Evolutionary conservation across 192 early-diverging fungal genomes (phyloP).

Genomic region (Linderina pennispora): DNA sequence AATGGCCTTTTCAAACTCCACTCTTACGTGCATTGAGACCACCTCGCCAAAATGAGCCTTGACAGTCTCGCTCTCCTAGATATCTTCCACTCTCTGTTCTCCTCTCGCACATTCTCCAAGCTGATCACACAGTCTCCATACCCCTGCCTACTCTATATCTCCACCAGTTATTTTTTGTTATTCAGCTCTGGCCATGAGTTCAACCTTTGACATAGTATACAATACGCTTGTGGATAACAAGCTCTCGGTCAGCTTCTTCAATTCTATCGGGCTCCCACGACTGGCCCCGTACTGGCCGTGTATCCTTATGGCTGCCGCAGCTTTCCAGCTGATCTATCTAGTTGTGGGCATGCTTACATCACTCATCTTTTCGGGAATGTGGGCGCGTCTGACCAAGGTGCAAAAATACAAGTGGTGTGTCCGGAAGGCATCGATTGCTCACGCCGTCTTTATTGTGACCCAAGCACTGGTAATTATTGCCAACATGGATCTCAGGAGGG

Average conservation of each 20-base stretch:
- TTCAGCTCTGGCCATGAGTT: too few relatives aligned
- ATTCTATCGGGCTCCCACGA: constrained; percentile 49
- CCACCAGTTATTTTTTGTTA: too few relatives aligned
- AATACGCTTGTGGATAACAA: constrained; percentile 23
- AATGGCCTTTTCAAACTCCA: too few relatives aligned
- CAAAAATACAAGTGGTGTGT: constrained; percentile 62
- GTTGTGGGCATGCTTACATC: constrained; percentile 50
- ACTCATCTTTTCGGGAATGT: constrained; percentile 54
- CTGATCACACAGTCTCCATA: too few relatives aligned
- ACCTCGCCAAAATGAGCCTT: too few relatives aligned
- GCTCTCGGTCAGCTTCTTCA: constrained; percentile 31
- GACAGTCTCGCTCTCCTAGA: too few relatives aligned
- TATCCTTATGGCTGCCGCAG: constrained; percentile 35
- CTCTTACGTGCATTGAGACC: too few relatives aligned
- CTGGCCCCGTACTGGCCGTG: constrained; percentile 60
- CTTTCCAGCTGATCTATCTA: constrained; percentile 50
- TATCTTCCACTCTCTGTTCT: too few relatives aligned
- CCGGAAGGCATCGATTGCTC: constrained; percentile 68
- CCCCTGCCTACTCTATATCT: too few relatives aligned
- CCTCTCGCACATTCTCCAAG: too few relatives aligned
- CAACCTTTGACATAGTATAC: constrained; percentile 24
- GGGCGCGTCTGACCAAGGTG: constrained; percentile 49
- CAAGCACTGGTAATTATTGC: constrained; percentile 58
- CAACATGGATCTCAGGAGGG: constrained; percentile 51
- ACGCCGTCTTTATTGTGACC: constrained; percentile 59